Percentiles rank a stretch among this genome's conserved stretches.
Evolutionary conservation across 1,284 basidiomycete genomes (phyloP).

Genomic region (Ustilago esculenta): DNA sequence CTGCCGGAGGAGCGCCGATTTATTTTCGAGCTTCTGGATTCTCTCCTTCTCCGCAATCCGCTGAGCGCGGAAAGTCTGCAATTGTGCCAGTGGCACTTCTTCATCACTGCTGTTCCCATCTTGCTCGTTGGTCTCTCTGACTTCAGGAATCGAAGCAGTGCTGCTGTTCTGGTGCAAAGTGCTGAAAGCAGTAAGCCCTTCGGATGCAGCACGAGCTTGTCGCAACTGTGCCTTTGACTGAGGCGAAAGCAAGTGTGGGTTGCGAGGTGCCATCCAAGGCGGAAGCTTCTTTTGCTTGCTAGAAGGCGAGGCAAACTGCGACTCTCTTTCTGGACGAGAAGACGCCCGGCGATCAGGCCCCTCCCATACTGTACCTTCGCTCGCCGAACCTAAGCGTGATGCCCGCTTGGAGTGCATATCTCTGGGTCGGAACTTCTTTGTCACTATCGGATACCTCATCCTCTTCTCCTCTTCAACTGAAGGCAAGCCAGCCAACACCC

Average conservation of each 20-base stretch:
- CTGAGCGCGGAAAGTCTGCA: constrained; percentile 36
- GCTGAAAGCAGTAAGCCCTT: constrained; percentile 4
- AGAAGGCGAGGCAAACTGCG: constrained; percentile 16
- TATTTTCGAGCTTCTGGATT: constrained; percentile 35
- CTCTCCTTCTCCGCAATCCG: constrained; percentile 29
- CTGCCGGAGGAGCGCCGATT: constrained; percentile 24
- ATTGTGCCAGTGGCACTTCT: constrained; percentile 48
- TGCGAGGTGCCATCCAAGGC: constrained; percentile 44
- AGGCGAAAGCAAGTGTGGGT: constrained; percentile 25
- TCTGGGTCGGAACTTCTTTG: constrained; percentile 23
- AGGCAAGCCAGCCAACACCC: constrained; percentile 40
- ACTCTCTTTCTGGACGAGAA: neutral
- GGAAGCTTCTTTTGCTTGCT: constrained; percentile 25
- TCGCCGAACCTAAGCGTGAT: constrained; percentile 11
- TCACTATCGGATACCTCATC: constrained; percentile 4
- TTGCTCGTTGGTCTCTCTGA: constrained; percentile 11
- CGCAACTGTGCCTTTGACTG: constrained; percentile 1
- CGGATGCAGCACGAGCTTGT: constrained; percentile 10
- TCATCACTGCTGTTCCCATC: constrained; percentile 48
- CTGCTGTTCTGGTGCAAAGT: constrained; percentile 17
- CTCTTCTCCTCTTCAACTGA: constrained; percentile 31
- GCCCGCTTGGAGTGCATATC: constrained; percentile 24
- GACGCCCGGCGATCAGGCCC: constrained; percentile 3
- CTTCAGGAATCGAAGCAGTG: constrained; percentile 20
- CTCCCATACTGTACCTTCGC: constrained; percentile 28